Evolutionary conservation across 2,329 filamentous ascomycete genomes (phyloP), one percentile per base, ranked within the genome.

Genomic region (Coniochaeta pulveracea): DNA sequence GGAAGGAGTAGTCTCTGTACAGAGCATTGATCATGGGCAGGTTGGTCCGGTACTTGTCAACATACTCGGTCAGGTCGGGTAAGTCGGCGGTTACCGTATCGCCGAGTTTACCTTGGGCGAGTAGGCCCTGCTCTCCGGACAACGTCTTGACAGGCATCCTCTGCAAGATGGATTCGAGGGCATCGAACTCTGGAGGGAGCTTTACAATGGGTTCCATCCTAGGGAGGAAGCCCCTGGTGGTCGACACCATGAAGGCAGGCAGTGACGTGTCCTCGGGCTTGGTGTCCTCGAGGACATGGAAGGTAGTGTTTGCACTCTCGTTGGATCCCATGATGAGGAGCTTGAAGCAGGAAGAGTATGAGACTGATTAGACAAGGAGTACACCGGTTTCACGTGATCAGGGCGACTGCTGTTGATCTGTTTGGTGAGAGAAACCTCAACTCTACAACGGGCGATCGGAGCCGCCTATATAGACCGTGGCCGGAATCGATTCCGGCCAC

Each of bases 1-100:
- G 61, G 65, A 94, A 95, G 10, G 82, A 83, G 55, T 94, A 95
- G 61, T 95, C 88, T 14, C 88, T 72, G 56, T 94, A 94, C 30
- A 93, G 61, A 21, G 86, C 86, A 47, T 88, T 91, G 64, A 93
- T 76, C 38, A 85, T 61, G 11, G 80, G 80, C 24, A 89, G 67
- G 57, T 94, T 79, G 40, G 77, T 63, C 45, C 71, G 66, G 45
- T 82, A 80, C 55, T 75, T 74, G 48, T 91, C 80, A 37, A 94
- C 69, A 43, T 73, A 67, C 5, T 66, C 66, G 1, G 80, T 83
- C 30, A 94, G 64, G 55, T 94, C 83, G 11, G 84, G 80, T 30
- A 95, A 70, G 40, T 77, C 75, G n/a, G 63, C 62, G 41, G 80
- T 61, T 28, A 93, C 76, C n/a, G 75, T 72, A 24, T 79, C 75